phyloP scores from a whole-genome alignment of 108 stramenopile species.

The Mayamaea pseudoterrestris region DNA sequence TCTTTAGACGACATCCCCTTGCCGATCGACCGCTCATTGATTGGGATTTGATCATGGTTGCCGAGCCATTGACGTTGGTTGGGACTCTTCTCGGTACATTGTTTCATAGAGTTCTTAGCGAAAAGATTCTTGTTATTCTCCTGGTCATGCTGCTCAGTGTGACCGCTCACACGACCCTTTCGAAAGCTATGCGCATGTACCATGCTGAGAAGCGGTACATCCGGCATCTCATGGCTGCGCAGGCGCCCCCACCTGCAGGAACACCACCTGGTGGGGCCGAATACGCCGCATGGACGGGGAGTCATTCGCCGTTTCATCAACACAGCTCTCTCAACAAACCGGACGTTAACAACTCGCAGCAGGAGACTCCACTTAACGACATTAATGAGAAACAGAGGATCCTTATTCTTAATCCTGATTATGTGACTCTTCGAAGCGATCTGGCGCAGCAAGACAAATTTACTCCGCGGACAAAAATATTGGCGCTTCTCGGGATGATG shows the following conservation, averaged over 20 bases:
- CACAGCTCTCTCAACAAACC: too few species aligned
- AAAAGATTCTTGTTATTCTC: conserved; percentile 42
- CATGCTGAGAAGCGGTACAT: conserved; percentile 2
- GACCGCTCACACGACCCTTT: conserved; percentile 54
- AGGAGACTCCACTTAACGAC: conserved; percentile 24
- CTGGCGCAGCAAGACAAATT: conserved; percentile 14
- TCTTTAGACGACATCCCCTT: conserved; percentile 50
- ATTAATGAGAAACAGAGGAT: conserved; percentile 32
- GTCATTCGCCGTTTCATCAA: too few species aligned
- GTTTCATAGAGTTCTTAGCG: conserved; percentile 66
- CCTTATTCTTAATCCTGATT: conserved; percentile 48
- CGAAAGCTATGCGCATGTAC: conserved; percentile 76
- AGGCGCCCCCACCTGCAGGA: neutral
- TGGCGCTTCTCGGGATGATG: conserved; percentile 62
- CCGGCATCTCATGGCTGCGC: conserved; percentile 11
- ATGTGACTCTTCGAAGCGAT: conserved; percentile 33
- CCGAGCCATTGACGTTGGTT: conserved; percentile 92
- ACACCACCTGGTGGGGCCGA: neutral
- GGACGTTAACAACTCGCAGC: neutral
- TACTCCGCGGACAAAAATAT: conserved; percentile 25
- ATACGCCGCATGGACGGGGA: neutral
- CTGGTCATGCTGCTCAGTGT: conserved; percentile 50
- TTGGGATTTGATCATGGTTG: conserved; percentile 94
- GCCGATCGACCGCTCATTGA: conserved; percentile 88
- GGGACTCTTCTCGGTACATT: conserved; percentile 88